A percentile compares a stretch with the other conserved stretches of the same genome.
Conservation (phyloP, 345 rosid species). For the Camelina laxa region DNA sequence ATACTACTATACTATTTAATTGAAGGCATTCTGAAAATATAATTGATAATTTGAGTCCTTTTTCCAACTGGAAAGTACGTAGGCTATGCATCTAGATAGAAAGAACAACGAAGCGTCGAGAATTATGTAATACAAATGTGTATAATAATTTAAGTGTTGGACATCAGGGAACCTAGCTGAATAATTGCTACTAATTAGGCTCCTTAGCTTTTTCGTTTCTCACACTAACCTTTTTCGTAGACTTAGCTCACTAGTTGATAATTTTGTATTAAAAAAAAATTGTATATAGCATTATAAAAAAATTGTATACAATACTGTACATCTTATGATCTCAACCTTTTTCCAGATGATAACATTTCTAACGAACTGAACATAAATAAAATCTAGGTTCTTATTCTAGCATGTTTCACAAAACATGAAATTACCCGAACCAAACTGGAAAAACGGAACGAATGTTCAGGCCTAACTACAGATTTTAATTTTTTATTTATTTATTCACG, state of each 20-base stretch:
- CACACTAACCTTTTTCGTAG: conserved; percentile 12
- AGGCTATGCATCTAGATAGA: conserved; percentile 34
- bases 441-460: too few relatives aligned
- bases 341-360: background rate
- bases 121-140: conserved; percentile 31
- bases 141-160: conserved; percentile 37
- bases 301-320: background rate
- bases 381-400: too few relatives aligned
- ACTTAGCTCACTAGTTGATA: conserved; percentile 3
- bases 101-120: conserved; percentile 33
- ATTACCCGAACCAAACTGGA: too few relatives aligned
- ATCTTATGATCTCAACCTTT: background rate
- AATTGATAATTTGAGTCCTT: background rate
- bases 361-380: background rate
- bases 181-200: conserved; percentile 30
- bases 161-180: conserved; percentile 41
- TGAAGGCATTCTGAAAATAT: conserved; percentile 4
- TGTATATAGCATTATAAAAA: too few relatives aligned
- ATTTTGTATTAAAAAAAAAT: background rate
- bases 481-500: too few relatives aligned
- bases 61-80: conserved; percentile 34
- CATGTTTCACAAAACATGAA: too few relatives aligned
- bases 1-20: background rate
- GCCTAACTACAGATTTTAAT: too few relatives aligned
- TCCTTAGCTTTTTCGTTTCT: conserved; percentile 18